A percentile compares a stretch with the other conserved stretches of the same genome.
Conservation (phyloP, 441 rosid genomes). For the Eugenia klotzschiana region DNA sequence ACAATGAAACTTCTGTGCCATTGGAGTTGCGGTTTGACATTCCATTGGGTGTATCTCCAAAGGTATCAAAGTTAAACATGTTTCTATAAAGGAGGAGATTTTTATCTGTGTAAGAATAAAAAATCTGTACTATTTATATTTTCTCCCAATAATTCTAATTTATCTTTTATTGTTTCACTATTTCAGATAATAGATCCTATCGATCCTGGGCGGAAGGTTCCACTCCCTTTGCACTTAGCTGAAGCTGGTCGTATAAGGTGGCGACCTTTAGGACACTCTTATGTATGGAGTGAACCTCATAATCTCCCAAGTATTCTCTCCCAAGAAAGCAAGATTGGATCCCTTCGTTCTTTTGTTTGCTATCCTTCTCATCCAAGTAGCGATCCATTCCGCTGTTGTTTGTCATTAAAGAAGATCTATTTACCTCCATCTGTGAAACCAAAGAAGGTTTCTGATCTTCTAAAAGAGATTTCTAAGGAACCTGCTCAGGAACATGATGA, state of each 20-base stretch:
- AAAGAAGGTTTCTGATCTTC: slow-evolving; percentile 20
- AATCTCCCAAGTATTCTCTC: slow-evolving; percentile 65
- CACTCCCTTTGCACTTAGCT: slow-evolving; percentile 88
- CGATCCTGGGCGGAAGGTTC: slow-evolving; percentile 81
- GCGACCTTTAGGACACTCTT: slow-evolving; percentile 82
- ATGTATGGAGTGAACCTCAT: slow-evolving; percentile 90
- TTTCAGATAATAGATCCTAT: slow-evolving; percentile 83
- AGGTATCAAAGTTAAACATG: slow-evolving; percentile 24
- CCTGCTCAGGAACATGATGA: slow-evolving; percentile 19
- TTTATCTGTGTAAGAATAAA: background rate
- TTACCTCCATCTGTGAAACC: slow-evolving; percentile 31
- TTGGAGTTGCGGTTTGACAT: slow-evolving; percentile 90
- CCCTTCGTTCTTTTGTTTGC: slow-evolving; percentile 76
- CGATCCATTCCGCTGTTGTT: slow-evolving; percentile 82
- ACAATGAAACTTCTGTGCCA: slow-evolving; percentile 68
- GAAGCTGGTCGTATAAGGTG: slow-evolving; percentile 83
- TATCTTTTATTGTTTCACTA: background rate
- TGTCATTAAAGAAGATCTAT: slow-evolving; percentile 48
- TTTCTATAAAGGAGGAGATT: background rate
- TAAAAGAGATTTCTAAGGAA: slow-evolving; percentile 12
- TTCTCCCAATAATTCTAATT: background rate
- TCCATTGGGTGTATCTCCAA: slow-evolving; percentile 89
- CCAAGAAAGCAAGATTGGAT: slow-evolving; percentile 66
- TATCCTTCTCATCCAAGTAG: slow-evolving; percentile 90
- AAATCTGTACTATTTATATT: background rate